Evolutionary conservation across 139 green algal genomes (phyloP).

Genomic region (Spirogloea muscicola): DNA sequence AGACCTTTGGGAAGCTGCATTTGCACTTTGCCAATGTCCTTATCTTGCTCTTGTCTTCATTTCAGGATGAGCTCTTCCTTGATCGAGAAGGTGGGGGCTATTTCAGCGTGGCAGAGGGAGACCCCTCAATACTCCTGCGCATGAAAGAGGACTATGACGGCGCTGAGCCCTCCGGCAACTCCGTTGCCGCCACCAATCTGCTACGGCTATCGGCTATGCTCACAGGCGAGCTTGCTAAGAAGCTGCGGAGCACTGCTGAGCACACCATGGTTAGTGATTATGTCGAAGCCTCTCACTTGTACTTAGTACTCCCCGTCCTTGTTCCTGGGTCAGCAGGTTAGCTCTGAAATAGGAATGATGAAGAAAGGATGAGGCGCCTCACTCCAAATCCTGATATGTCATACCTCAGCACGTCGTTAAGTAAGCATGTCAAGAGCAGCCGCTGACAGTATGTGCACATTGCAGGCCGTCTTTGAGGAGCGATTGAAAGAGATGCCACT

Average conservation of each 20-base stretch:
- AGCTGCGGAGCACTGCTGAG: background rate
- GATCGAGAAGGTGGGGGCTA: slow-evolving; percentile 67
- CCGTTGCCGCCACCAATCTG: slow-evolving; percentile 67
- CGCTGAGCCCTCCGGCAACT: slow-evolving; percentile 75
- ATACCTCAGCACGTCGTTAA: no score
- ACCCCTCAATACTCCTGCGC: slow-evolving; percentile 61
- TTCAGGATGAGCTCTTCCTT: slow-evolving; percentile 76
- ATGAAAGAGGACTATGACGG: slow-evolving; percentile 85
- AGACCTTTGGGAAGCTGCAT: no score
- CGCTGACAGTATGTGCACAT: no score
- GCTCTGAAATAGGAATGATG: no score
- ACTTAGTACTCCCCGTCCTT: no score
- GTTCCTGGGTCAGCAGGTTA: no score
- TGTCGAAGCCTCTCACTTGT: no score
- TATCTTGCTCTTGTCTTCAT: no score
- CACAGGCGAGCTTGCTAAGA: background rate
- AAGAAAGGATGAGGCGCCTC: no score
- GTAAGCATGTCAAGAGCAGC: no score
- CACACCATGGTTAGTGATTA: slow-evolving; percentile 33
- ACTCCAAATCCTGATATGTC: no score
- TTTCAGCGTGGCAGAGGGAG: slow-evolving; percentile 58
- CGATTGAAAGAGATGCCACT: slow-evolving; percentile 59
- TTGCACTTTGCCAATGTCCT: no score
- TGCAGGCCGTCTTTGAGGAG: slow-evolving; percentile 52
- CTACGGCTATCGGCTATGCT: slow-evolving; percentile 14